Evolutionary conservation across 139 green algal genomes (phyloP).

Genomic region (Nannochloris sp.): DNA sequence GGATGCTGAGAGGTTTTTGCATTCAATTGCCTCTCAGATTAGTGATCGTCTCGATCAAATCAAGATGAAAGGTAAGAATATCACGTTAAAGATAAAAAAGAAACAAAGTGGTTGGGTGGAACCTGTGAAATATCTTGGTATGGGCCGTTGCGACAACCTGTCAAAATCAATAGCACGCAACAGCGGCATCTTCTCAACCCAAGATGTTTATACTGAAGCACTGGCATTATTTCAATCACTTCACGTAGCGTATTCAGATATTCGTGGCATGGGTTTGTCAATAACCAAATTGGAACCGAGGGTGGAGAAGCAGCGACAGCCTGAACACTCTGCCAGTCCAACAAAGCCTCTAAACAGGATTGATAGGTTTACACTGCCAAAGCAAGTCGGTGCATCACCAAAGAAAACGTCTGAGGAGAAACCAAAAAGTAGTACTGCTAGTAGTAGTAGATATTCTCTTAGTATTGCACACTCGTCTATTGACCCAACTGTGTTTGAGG

Average conservation of each 20-base stretch:
- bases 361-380: too few relatives aligned
- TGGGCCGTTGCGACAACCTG: conserved; percentile 79
- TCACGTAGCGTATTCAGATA: conserved; percentile 37
- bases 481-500: conserved; percentile 54
- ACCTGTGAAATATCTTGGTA: conserved; percentile 82
- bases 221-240: conserved; percentile 45
- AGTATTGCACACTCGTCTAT: conserved; percentile 36
- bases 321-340: neutral
- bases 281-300: conserved; percentile 7
- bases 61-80: conserved; percentile 37
- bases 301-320: neutral
- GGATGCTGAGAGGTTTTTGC: conserved; percentile 60
- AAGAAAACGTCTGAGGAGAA: too few relatives aligned
- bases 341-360: neutral
- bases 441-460: too few relatives aligned
- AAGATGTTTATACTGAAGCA: conserved; percentile 36
- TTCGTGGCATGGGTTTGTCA: conserved; percentile 72
- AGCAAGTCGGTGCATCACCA: too few relatives aligned
- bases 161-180: conserved; percentile 38
- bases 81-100: conserved; percentile 83
- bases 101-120: conserved; percentile 55
- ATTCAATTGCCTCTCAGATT: conserved; percentile 39
- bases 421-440: too few relatives aligned
- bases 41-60: conserved; percentile 18
- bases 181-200: conserved; percentile 11